Conservation (phyloP, 345 rosid genomes). For the Camelina laxa region DNA sequence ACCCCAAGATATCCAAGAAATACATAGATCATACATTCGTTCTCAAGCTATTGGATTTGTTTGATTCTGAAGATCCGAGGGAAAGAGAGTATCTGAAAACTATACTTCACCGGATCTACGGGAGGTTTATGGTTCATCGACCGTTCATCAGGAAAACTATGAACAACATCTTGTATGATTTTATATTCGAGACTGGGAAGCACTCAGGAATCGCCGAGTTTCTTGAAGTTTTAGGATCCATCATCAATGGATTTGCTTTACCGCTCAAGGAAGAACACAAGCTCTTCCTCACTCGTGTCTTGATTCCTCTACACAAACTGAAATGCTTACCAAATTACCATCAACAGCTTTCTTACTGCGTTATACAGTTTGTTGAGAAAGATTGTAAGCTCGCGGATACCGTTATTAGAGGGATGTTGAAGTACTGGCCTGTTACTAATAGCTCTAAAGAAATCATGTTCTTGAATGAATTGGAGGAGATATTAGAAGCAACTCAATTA, state of each 20-base stretch:
- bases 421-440: conserved; percentile 92
- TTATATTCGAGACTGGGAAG: conserved; percentile 82
- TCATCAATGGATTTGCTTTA: conserved; percentile 89
- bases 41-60: conserved; percentile 69
- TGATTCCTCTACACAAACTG: conserved; percentile 87
- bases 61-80: conserved; percentile 92
- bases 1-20: conserved; percentile 77
- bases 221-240: conserved; percentile 88
- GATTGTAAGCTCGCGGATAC: conserved; percentile 88
- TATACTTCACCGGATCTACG: conserved; percentile 84
- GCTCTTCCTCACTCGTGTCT: conserved; percentile 69
- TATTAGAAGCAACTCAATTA: conserved; percentile 78
- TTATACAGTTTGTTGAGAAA: conserved; percentile 88
- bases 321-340: conserved; percentile 82
- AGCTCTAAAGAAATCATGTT: conserved; percentile 97
- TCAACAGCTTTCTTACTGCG: conserved; percentile 85
- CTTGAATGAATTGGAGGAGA: conserved; percentile 86
- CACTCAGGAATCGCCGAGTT: conserved; percentile 88
- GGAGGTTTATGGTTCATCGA: conserved; percentile 95
- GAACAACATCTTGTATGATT: conserved; percentile 74
- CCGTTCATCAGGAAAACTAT: conserved; percentile 86
- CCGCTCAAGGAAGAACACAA: conserved; percentile 97
- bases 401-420: conserved; percentile 72
- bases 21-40: conserved; percentile 72
- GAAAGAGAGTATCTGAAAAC: conserved; percentile 91